Evolutionary conservation across 2,329 filamentous ascomycete genomes (phyloP).

Genomic region (Exophiala sideris): DNA sequence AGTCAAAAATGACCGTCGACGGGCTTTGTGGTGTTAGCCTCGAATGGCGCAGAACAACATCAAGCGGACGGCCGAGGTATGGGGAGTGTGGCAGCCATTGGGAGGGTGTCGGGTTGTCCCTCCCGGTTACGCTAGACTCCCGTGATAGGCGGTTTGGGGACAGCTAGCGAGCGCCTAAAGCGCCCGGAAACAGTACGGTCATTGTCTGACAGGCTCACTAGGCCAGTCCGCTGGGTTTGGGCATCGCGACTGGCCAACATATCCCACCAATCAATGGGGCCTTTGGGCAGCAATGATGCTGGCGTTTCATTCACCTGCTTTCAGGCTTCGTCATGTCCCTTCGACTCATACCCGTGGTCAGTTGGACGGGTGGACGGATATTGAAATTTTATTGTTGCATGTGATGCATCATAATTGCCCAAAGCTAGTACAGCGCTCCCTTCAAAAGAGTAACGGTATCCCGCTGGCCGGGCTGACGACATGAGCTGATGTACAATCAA

Average conservation of each 20-base stretch:
- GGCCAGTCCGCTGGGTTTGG: too few relatives aligned
- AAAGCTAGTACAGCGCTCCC: background rate
- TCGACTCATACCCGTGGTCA: background rate
- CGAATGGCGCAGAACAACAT: background rate
- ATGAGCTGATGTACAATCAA: too few relatives aligned
- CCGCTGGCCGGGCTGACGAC: too few relatives aligned
- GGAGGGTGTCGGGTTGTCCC: background rate
- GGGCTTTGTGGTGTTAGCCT: background rate
- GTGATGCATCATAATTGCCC: constrained; percentile 13
- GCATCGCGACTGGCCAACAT: background rate
- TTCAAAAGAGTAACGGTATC: too few relatives aligned
- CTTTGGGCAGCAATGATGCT: constrained; percentile 10
- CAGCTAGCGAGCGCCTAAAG: background rate
- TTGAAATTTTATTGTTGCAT: constrained; percentile 5
- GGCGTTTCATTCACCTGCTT: background rate
- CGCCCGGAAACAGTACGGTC: background rate
- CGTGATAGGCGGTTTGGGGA: background rate
- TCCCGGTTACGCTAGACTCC: background rate
- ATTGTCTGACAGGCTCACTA: background rate
- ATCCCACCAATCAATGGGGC: constrained; percentile 1
- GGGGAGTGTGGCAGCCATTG: background rate
- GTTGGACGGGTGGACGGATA: constrained; percentile 5
- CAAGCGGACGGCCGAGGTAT: background rate
- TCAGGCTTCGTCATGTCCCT: background rate
- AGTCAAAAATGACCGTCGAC: background rate